Percentiles rank a stretch among this genome's conserved stretches.
phyloP scores from a whole-genome alignment of 495 filamentous ascomycete genomes.

The Parachaetomium inaequale region DNA sequence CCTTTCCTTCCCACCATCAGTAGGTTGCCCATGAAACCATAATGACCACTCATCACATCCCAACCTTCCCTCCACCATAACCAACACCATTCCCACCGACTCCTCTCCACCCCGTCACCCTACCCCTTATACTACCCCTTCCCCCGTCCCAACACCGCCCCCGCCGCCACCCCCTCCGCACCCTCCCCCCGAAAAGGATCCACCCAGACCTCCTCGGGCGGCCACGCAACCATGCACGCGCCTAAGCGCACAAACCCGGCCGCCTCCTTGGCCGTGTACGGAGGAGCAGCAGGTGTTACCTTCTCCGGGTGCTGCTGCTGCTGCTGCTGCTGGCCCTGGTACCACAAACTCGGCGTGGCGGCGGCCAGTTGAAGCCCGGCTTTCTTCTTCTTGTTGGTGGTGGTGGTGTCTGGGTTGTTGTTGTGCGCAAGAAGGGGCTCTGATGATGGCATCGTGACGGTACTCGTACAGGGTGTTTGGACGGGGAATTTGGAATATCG shows the following conservation, averaged over 20 bases:
- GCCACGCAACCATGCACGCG: conserved; percentile 11
- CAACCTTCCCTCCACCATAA: not conserved
- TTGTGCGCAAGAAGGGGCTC: too few species aligned
- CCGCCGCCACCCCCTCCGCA: not conserved
- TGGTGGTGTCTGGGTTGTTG: too few species aligned
- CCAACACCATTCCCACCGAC: not conserved
- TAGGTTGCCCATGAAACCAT: too few species aligned
- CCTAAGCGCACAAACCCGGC: conserved; percentile 2
- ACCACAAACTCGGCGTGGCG: too few species aligned
- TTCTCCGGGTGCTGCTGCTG: too few species aligned
- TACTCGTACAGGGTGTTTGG: too few species aligned
- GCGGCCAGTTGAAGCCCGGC: too few species aligned
- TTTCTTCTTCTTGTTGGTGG: too few species aligned
- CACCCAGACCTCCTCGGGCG: conserved; percentile 9
- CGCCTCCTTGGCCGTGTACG: conserved; percentile 10
- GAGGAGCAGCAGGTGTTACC: not conserved
- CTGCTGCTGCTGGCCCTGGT: too few species aligned
- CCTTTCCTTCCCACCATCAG: too few species aligned
- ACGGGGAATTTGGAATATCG: too few species aligned
- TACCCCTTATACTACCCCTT: not conserved
- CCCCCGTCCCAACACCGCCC: not conserved
- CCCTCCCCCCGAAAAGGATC: not conserved
- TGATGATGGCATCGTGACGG: too few species aligned
- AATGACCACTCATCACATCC: not conserved
- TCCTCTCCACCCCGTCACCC: not conserved